Base-by-base conservation (phyloP, 306 rosid species). In the Castanopsis chinensis region DNA sequence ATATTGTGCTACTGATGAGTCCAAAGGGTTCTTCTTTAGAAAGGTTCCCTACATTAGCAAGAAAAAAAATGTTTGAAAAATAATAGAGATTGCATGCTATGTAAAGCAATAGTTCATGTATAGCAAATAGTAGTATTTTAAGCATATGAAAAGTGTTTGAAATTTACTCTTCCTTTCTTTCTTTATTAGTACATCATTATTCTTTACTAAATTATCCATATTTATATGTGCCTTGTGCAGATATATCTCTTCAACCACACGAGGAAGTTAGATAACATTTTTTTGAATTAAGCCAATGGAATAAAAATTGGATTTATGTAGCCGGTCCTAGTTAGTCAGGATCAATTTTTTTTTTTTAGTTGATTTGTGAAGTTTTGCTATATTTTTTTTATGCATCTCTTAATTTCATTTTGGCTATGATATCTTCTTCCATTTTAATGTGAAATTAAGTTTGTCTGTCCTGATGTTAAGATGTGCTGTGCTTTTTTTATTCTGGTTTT, bases 211-310 rank as follows among this genome's bases (percentile, higher is more conserved):
- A 27, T 27, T 27, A 27, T 27, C 30, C 30, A 27, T 27, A 27
- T 82, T 71, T 91, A 28, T 94, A 84, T 79, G 97, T 94, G 72
- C 91, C 99, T 11, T 94, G 93, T 75, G 69, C 92, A 10, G 93
- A 94, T 85, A 78, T 94, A 63, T 86, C 88, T 1, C 43, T 6
- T 82, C 89, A 72, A 55, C 82, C 72, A 49, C 76, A 85, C 76
- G 73, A 68, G 86, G 84, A 85, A 86, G 97, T 97, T 94, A 87
- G 12, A 77, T 63, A 60, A 35, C 25, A 25, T 25, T 76, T 70
- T 79, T 72, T 19, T 61, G 75, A 61, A 55, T 32, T 67, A 12
- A 71, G 51, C 51, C 18, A 53, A 13, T 64, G 3, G 33, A 35
- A 35, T 5, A 35, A 57, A 19, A 3, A 25, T 21, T 57, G 72